Evolutionary conservation across 129 eudicot genomes (phyloP), one percentile per base, ranked within the genome.

Genomic region (Chrysanthemum seticuspe): DNA sequence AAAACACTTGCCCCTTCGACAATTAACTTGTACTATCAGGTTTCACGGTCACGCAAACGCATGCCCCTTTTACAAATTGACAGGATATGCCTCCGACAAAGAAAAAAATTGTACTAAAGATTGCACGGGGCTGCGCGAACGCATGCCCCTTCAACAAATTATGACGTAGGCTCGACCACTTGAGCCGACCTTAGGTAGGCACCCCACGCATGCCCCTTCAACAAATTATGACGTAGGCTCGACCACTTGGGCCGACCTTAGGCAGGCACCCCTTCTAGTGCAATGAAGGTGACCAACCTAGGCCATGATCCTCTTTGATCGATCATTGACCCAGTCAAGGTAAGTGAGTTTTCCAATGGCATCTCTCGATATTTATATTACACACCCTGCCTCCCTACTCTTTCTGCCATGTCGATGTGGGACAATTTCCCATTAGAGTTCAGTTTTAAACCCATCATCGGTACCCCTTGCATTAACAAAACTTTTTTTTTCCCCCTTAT

Each of bases 71-170:
- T 29, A 29, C 34, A 29, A 29, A 29, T 29, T 29, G 34, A 29
- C 4, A 4, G 5, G 34, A 29, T 29, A 29, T 4, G 5, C 34
- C 34, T 29, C 5, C 44, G 8, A 36, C 6, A 34, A 34, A 5
- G 6, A 3, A 34, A 21, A 59, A 9, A 2, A 10, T 11, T 59
- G 10, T 12, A 25, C 65, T 27, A 0, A 0, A 13, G 2, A 61
- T 61, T 61, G 18, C 9, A 40, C 3, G 76, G 76, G 73, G 84
- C 82, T 59, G 85, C 74, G 82, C 87, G 82, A 76, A 83, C 85
- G 72, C 87, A 83, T 36, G 80, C 85, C 84, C 82, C 82, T 83
- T 15, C 12, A 79, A 83, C 80, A 83, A 84, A 84, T 80, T 84
- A 83, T 79, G 84, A 83, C 61, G 73, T 72, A 72, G 73, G 76